phyloP scores from a whole-genome alignment of 2,329 filamentous ascomycete genomes.

The Fusarium acutatum region DNA sequence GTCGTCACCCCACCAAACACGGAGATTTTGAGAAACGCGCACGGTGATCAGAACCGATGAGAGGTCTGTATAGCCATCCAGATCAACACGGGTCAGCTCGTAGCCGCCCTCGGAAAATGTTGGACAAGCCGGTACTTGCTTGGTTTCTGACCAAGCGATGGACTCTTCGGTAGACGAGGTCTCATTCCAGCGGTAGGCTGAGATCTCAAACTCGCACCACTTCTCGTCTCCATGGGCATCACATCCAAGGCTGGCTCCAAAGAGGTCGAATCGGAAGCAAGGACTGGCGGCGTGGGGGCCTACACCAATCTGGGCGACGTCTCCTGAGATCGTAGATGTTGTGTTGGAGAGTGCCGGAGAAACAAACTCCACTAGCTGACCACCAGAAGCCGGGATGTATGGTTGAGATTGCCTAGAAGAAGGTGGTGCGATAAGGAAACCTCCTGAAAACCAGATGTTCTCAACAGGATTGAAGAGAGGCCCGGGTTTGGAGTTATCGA shows the following conservation, averaged over 20 bases:
- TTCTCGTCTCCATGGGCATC: slow-evolving; percentile 47
- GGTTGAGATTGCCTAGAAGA: slow-evolving; percentile 45
- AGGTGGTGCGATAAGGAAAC: slow-evolving; percentile 51
- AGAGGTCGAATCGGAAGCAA: slow-evolving; percentile 53
- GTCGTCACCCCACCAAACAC: slow-evolving; percentile 55
- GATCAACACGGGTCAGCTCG: slow-evolving; percentile 46
- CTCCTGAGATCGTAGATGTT: slow-evolving; percentile 38
- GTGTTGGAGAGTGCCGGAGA: slow-evolving; percentile 47
- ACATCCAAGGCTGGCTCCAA: slow-evolving; percentile 51
- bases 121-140: slow-evolving; percentile 50
- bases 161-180: slow-evolving; percentile 46
- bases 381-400: slow-evolving; percentile 51
- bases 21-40: slow-evolving; percentile 49
- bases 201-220: slow-evolving; percentile 54
- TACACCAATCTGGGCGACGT: slow-evolving; percentile 52
- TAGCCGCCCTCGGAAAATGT: slow-evolving; percentile 47
- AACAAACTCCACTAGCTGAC: slow-evolving; percentile 52
- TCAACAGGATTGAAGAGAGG: slow-evolving; percentile 52
- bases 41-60: slow-evolving; percentile 51
- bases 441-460: slow-evolving; percentile 54
- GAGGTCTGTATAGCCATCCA: slow-evolving; percentile 51
- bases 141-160: slow-evolving; percentile 52
- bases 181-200: slow-evolving; percentile 51
- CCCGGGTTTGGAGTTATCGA: slow-evolving; percentile 48
- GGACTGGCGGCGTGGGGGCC: slow-evolving; percentile 48